These are phyloP conservation scores for Beta lomatogona DNA, from an alignment of 179 eudicot species.

Conservation along the genomic window DNA sequence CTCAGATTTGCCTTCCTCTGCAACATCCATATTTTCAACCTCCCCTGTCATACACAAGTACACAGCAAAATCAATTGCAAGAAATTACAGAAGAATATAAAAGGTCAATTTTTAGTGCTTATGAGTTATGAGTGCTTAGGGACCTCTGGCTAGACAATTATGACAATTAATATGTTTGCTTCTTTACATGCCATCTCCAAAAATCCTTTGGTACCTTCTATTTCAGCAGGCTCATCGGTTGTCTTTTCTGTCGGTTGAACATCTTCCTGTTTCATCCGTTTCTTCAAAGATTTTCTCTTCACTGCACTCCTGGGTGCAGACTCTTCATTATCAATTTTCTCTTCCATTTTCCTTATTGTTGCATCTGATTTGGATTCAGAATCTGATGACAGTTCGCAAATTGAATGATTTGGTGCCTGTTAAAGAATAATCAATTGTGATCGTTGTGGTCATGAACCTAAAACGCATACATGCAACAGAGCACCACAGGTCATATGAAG, in stretches of 20 bases:
- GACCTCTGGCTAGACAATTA: neutral
- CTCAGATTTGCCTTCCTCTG: slow-evolving; percentile 52
- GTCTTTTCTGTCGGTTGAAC: slow-evolving; percentile 33
- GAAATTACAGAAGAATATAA: neutral
- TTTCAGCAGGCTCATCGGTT: slow-evolving; percentile 20
- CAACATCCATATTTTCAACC: slow-evolving; percentile 37
- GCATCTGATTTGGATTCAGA: slow-evolving; percentile 34
- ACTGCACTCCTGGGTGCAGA: slow-evolving; percentile 28
- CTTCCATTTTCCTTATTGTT: slow-evolving; percentile 15
- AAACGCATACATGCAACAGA: neutral
- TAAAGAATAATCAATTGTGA: slow-evolving; percentile 3
- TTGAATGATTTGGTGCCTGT: slow-evolving; percentile 36
- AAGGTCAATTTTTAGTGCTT: neutral
- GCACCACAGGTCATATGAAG: neutral
- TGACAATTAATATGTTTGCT: neutral
- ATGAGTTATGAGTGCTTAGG: neutral
- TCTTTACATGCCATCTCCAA: neutral
- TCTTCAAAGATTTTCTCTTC: slow-evolving; percentile 54
- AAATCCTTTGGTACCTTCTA: slow-evolving; percentile 32
- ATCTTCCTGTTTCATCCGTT: slow-evolving; percentile 41
- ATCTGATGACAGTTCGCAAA: slow-evolving; percentile 45
- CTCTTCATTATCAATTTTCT: slow-evolving; percentile 25
- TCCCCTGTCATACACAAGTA: slow-evolving; percentile 31
- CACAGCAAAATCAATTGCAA: slow-evolving; percentile 12
- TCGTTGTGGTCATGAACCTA: neutral